Evolutionary conservation across 1,284 basidiomycete species (phyloP), one percentile per base, ranked within the genome.

Genomic region (Pascua guehoae): DNA sequence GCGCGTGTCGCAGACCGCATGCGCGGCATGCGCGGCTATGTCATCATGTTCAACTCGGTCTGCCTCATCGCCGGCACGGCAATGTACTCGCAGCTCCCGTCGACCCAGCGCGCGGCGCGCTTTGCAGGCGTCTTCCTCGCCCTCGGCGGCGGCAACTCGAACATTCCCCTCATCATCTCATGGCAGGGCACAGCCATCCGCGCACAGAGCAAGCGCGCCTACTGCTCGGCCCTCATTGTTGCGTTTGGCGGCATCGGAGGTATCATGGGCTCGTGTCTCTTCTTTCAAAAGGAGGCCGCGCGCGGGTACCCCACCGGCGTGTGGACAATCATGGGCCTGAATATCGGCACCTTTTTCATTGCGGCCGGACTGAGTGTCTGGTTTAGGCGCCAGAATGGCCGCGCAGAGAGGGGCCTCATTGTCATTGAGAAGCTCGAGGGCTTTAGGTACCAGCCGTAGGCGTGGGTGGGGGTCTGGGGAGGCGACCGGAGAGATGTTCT

Each of bases 221-320:
- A 73, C 60, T 65, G 68, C 24, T 70, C 69, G 36, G 77, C 77
- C 16, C 57, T 78, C 41, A 71, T 74, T 49, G 72, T 78, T 51
- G 72, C 68, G 43, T 72, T 76, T 47, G 78, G 75, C 40, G 77
- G 77, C 56, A 61, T 79, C 41, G 79, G 79, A 16, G 79, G 79
- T 53, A 78, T 80, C 64, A 62, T 78, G 53, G 74, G 76, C n/a
- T 71, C 71, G 12, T 58, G 69, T 24, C 65, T 67, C 37, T 55
- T 55, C 48, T 45, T 55, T 37, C 36, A 55, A 75, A 67, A 50
- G 53, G 53, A 69, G 68, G 69, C 39, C 64, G 69, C 57, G 57
- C 36, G 7, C 65, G 53, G 53, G 18, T 55, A 49, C 53, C 53
- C 53, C 43, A 71, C 62, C 37, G 63, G 60, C 12, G 49, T 61